Percentiles rank a stretch among this genome's conserved stretches.
Evolutionary conservation across 2,329 filamentous ascomycete species (phyloP).

Genomic region (Aspergillus sp.): DNA sequence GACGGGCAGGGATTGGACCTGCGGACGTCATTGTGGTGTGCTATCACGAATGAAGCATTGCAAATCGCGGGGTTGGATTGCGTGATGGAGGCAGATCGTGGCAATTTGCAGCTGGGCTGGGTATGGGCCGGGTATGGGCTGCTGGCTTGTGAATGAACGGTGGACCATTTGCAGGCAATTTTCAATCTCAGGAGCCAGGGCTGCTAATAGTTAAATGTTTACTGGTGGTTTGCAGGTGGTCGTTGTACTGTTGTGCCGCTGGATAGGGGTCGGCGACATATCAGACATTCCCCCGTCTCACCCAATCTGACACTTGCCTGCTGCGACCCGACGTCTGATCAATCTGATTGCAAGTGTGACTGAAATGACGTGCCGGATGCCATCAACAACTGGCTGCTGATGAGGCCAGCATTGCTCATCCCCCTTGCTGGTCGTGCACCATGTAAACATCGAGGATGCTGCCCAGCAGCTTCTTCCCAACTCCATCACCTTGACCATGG

Average conservation of each 20-base stretch:
- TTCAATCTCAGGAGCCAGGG: too few species aligned
- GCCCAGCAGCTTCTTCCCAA: neutral
- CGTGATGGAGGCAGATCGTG: slow-evolving; percentile 24
- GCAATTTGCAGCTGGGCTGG: neutral
- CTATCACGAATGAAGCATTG: slow-evolving; percentile 19
- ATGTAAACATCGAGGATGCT: neutral
- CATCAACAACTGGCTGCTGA: neutral
- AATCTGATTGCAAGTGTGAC: slow-evolving; percentile 21
- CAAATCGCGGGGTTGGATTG: slow-evolving; percentile 34
- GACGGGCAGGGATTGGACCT: neutral
- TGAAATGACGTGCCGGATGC: slow-evolving; percentile 29
- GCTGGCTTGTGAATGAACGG: too few species aligned
- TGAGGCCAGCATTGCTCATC: slow-evolving; percentile 7
- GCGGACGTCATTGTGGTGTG: slow-evolving; percentile 1
- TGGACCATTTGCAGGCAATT: too few species aligned
- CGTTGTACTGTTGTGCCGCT: too few species aligned
- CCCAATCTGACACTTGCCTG: neutral
- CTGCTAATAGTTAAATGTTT: too few species aligned
- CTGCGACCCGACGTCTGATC: neutral
- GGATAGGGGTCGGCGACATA: neutral
- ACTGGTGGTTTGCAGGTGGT: too few species aligned
- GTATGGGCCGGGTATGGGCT: too few species aligned
- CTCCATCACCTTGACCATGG: slow-evolving; percentile 18
- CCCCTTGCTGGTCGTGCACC: neutral
- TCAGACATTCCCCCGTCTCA: neutral